A percentile compares a stretch with the other conserved stretches of the same genome.
These are phyloP conservation scores for Eucalyptus marginata DNA, from an alignment of 345 rosid species.

Conservation along the genomic window DNA sequence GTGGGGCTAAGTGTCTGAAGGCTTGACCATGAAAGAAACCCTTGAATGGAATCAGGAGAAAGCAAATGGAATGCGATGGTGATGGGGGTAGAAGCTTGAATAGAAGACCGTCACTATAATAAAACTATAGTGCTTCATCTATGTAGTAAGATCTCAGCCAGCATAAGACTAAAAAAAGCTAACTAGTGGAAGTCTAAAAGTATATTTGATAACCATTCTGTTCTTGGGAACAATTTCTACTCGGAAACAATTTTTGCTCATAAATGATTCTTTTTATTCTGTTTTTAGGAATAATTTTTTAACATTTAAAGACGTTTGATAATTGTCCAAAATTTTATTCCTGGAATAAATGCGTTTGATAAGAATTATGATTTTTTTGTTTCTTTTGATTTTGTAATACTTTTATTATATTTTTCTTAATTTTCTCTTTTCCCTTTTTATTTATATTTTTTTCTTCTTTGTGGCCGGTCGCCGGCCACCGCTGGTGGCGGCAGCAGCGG, in stretches of 20 bases:
- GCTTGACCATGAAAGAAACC: not conserved
- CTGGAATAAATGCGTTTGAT: rapidly evolving
- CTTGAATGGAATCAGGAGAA: not conserved
- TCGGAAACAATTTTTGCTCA: too few species aligned
- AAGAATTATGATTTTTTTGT: too few species aligned
- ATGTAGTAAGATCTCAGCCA: not conserved
- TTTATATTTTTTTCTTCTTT: too few species aligned
- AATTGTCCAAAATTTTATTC: rapidly evolving
- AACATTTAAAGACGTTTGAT: too few species aligned
- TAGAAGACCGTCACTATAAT: not conserved
- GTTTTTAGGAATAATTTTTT: too few species aligned
- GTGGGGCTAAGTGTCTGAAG: not conserved
- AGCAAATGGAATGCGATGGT: not conserved
- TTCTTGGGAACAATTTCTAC: too few species aligned
- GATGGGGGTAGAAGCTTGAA: not conserved
- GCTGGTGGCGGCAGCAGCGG: rapidly evolving
- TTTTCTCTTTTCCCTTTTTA: too few species aligned
- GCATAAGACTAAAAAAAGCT: not conserved
- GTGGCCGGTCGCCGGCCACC: rapidly evolving
- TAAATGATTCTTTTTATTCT: too few species aligned
- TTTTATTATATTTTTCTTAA: too few species aligned
- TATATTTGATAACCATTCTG: too few species aligned
- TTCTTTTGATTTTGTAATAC: too few species aligned
- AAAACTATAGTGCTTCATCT: not conserved
- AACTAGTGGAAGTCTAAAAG: not conserved